A percentile compares a stretch with the other conserved stretches of the same genome.
Conservation (phyloP, 192 early-diverging fungal genomes). For the Gaertneriomyces semiglobifer region DNA sequence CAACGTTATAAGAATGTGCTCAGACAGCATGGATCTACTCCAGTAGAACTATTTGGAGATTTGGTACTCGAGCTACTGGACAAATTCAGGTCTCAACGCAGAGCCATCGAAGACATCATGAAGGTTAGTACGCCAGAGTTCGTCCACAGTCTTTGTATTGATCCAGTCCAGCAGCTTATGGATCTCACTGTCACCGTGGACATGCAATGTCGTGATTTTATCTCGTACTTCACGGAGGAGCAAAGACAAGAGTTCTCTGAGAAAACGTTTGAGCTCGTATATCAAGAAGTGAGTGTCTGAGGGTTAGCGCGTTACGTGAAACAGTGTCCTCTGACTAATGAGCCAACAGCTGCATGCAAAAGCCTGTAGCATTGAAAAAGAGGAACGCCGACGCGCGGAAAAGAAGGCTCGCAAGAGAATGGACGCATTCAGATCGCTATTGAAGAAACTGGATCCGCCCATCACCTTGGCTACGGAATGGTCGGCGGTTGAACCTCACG, state of each 20-base stretch:
- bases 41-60: constrained; percentile 95
- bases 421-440: constrained; percentile 70
- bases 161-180: background rate
- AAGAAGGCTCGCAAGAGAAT: constrained; percentile 67
- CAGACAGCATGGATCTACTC: constrained; percentile 77
- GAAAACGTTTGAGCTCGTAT: background rate
- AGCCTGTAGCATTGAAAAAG: constrained; percentile 47
- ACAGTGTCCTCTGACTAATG: too few species aligned
- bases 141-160: background rate
- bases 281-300: background rate
- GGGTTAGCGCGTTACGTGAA: too few species aligned
- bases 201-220: background rate
- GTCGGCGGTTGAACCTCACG: constrained; percentile 38
- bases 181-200: constrained; percentile 1
- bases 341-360: background rate
- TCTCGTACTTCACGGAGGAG: background rate
- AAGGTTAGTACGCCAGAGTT: constrained; percentile 34
- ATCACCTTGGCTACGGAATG: constrained; percentile 62
- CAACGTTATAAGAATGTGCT: constrained; percentile 66
- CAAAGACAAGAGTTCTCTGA: background rate
- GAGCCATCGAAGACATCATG: constrained; percentile 61
- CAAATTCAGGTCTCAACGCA: constrained; percentile 62
- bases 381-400: constrained; percentile 68
- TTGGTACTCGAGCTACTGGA: constrained; percentile 77
- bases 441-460: constrained; percentile 64